phyloP scores from a whole-genome alignment of 768 basidiomycete species.

The Podaxis sp. region DNA sequence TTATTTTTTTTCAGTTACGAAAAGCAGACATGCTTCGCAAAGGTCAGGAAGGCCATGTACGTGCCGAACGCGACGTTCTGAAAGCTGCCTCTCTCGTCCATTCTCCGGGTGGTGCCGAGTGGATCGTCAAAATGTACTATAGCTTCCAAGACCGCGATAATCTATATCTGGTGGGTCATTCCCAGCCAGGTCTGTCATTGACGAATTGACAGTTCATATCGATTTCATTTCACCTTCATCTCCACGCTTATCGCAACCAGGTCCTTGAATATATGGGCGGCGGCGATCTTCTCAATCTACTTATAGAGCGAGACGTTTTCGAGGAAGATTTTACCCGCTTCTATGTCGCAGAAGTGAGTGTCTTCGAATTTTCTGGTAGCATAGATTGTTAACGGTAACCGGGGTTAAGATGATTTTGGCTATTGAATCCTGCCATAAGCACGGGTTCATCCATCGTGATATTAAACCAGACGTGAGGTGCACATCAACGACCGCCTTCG shows the following conservation, averaged over 20 bases:
- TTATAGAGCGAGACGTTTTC: constrained; percentile 90
- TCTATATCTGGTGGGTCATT: constrained; percentile 79
- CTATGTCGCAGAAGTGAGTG: constrained; percentile 85
- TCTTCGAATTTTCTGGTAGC: constrained; percentile 11
- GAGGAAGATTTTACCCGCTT: constrained; percentile 90
- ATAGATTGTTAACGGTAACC: constrained; percentile 17
- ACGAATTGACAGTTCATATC: constrained; percentile 44
- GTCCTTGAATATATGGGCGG: constrained; percentile 95
- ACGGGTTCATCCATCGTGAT: constrained; percentile 97
- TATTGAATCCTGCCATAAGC: constrained; percentile 89
- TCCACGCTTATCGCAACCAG: constrained; percentile 40
- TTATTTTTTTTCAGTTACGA: constrained; percentile 52
- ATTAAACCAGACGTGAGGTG: constrained; percentile 87
- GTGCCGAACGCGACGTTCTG: constrained; percentile 92
- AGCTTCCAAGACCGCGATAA: constrained; percentile 95
- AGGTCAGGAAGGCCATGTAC: constrained; percentile 96
- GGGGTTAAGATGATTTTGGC: constrained; percentile 82
- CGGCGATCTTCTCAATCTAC: constrained; percentile 91
- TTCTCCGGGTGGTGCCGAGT: constrained; percentile 75
- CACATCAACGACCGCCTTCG: constrained; percentile 14
- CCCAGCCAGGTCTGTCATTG: constrained; percentile 26
- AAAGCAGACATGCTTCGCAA: constrained; percentile 94
- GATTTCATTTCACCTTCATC: constrained; percentile 47
- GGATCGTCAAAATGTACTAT: constrained; percentile 93
- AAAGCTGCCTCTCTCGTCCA: constrained; percentile 84